Base-by-base conservation (phyloP, 495 filamentous ascomycete species). In the Penicillium crystallinum region DNA sequence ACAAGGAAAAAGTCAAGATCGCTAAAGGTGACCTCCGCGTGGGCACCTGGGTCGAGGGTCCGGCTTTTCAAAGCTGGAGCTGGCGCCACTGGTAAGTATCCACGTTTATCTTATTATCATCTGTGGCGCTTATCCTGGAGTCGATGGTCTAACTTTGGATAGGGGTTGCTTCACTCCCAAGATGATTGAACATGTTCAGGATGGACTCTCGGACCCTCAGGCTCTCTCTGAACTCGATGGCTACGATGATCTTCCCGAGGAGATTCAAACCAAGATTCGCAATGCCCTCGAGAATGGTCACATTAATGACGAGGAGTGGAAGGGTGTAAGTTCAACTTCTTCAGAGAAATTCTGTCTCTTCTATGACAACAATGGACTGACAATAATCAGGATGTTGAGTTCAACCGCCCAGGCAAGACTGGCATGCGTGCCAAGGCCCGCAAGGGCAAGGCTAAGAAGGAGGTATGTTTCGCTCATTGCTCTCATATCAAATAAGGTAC, bases 91-190 rank as follows among this genome's bases (percentile, higher is more conserved):
- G 90, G 90, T 92, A 71, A 61, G 79, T 64, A 42, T 4, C 2
- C 22, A 22, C 11, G 14, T 4, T 15, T 42, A 6, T 17, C 6
- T 42, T 10, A 15, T 5, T 6, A 22, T 23, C 5, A 40, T 25
- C 3, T 6, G 1, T 42, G 39, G 39, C 22, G 35, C 41, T 48
- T 15, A 44, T 48, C 25, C 11, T n/a, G 1, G 15, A 43, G 27
- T 5, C 1, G 22, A 41, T 31, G 9, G 37, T 12, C 39, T 58
- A 33, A 58, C 34, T 6, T 2, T 29, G 7, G 3, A 14, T 22
- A 91, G 89, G 89, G 89, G 89, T n/a, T 95, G 89, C 51, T 77
- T 85, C 30, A 91, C 88, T 8, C 87, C 88, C 2, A 63, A 68
- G 23, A 71, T 81, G 44, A 70, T 92, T 48, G 22, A 55, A 35